Base-by-base conservation (phyloP, 1,284 basidiomycete species). In the Microbotryum silenes-acaulis region DNA sequence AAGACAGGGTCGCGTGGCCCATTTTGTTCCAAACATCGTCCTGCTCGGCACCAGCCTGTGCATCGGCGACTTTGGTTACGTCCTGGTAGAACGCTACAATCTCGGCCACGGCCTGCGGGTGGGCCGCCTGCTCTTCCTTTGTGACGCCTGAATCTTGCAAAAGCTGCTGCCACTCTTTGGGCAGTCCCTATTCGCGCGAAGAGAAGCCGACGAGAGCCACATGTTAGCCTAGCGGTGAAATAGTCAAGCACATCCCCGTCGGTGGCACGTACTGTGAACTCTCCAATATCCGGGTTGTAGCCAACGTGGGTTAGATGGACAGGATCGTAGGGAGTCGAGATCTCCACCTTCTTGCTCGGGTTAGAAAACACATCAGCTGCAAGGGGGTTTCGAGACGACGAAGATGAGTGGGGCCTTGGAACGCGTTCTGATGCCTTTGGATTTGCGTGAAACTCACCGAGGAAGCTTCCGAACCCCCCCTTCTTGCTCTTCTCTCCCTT, bases 221-320 rank as follows among this genome's bases (percentile, higher is more conserved):
- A 4, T 33, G 25, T 27, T 18, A 42, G 37, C 37, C 37, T 6
- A 42, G 14, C 12, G 49, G 52, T 31, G 6, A 20, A n/a, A 61
- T 23, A 42, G 44, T 51, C 53, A 29, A 20, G 18, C n/a, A 3
- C 16, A 18, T 42, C 37, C 37, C 37, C 12, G 31, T 31, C 37
- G 37, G 37, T 42, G 16, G 37, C 42, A 61, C 59, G n/a, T 27
- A 62, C 56, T 4, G 74, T 75, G 64, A 78, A 99, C 78, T 98
- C 93, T 62, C 96, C 96, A 0, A 94, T 98, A 64, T 91, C 93
- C 42, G 91, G 91, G 78, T 98, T 97, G 83, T 97, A 98, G 65
- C 94, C 96, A 74, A 98, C 96, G 74, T 99, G 96, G 0, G 94
- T 98, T 70, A 99, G 85, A 78, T 98, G 96, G 47, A 98, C 93